Conservation (phyloP, 192 early-diverging fungal genomes). For the Thamnidium elegans region DNA sequence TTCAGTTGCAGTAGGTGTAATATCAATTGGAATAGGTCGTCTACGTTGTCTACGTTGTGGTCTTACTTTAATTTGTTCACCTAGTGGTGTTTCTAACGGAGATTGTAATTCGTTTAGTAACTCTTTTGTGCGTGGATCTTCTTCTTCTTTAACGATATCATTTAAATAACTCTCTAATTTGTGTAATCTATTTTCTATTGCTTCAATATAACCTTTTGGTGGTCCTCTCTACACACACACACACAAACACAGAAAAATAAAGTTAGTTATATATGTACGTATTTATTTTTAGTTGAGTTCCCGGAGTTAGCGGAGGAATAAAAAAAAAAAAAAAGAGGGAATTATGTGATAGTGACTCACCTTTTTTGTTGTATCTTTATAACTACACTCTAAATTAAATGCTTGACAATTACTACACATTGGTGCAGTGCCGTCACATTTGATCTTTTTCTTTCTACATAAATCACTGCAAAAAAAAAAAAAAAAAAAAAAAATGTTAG, state of each 20-base stretch:
- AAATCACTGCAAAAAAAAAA: conserved; percentile 51
- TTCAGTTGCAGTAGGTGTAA: neutral
- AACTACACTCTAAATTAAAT: conserved; percentile 61
- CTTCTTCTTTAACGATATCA: conserved; percentile 50
- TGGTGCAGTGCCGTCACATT: conserved; percentile 73
- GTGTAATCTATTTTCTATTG: conserved; percentile 72
- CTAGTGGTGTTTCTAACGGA: conserved; percentile 35
- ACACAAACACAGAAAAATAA: no score
- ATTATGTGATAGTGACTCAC: neutral
- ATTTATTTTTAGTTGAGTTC: neutral
- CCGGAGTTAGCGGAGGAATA: no score
- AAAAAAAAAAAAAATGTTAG: neutral
- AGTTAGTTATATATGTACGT: conserved; percentile 22
- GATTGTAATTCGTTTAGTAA: conserved; percentile 34
- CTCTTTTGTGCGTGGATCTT: conserved; percentile 38
- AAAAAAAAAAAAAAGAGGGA: no score
- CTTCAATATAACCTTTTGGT: conserved; percentile 86
- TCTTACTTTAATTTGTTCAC: conserved; percentile 31
- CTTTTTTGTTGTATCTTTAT: conserved; percentile 52
- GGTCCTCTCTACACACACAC: conserved; percentile 60
- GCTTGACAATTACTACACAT: conserved; percentile 72
- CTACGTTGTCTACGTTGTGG: conserved; percentile 17
- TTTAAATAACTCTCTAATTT: conserved; percentile 64
- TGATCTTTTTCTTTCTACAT: conserved; percentile 81
- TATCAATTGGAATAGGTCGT: neutral